Conservation (phyloP, 768 basidiomycete genomes). For the Termitomyces sp. region DNA sequence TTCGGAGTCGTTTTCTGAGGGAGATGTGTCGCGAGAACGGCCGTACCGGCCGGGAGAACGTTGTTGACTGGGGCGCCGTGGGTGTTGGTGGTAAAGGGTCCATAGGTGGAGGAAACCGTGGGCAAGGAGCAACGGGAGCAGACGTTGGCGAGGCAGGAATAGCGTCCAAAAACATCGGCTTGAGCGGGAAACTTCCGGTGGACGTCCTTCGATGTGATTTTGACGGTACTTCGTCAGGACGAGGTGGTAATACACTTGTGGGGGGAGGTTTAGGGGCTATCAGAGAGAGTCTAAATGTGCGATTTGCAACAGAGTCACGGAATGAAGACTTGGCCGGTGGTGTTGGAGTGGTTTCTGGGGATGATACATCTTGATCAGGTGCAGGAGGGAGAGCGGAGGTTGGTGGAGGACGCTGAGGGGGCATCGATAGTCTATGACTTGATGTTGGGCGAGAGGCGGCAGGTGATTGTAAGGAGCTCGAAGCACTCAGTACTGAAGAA, state of each 20-base stretch:
- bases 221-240: constrained; percentile 56
- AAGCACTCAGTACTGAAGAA: constrained; percentile 48
- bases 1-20: constrained; percentile 64
- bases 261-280: constrained; percentile 67
- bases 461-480: constrained; percentile 42
- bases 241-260: constrained; percentile 56
- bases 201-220: constrained; percentile 35
- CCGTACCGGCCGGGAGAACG: constrained; percentile 43
- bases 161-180: constrained; percentile 29
- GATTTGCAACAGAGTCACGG: constrained; percentile 57
- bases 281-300: constrained; percentile 57
- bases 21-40: constrained; percentile 31
- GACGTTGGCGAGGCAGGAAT: constrained; percentile 49
- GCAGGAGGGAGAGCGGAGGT: constrained; percentile 70
- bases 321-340: constrained; percentile 37
- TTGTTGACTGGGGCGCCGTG: constrained; percentile 18
- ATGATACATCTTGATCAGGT: constrained; percentile 37
- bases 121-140: constrained; percentile 13
- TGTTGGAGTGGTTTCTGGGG: constrained; percentile 19
- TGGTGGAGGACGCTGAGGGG: constrained; percentile 71
- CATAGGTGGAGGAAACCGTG: constrained; percentile 19
- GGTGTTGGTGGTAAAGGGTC: constrained; percentile 21
- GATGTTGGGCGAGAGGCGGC: constrained; percentile 26
- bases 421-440: constrained; percentile 62
- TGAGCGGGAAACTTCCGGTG: constrained; percentile 29